These are phyloP conservation scores for Jacaranda mimosifolia DNA, from an alignment of 257 asterid species.

Conservation along the genomic window DNA sequence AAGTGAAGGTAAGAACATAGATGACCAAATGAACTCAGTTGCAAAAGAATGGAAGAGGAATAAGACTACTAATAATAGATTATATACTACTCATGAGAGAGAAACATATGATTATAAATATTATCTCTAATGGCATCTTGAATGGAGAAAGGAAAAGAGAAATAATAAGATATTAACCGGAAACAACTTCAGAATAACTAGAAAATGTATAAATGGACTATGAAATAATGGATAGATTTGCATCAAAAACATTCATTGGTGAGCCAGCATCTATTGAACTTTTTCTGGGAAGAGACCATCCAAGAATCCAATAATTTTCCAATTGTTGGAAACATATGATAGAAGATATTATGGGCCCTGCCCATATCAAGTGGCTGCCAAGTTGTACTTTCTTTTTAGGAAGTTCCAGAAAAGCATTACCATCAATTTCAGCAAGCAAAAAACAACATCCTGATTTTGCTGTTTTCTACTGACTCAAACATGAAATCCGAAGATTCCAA, in stretches of 20 bases:
- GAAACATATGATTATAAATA: neutral
- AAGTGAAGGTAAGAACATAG: neutral
- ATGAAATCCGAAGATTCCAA: neutral
- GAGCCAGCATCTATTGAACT: conserved; percentile 1
- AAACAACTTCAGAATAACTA: neutral
- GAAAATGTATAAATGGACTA: neutral
- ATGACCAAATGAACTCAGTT: neutral
- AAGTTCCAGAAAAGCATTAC: neutral
- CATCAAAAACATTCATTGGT: neutral
- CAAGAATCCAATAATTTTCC: conserved; percentile 20
- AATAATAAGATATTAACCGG: neutral
- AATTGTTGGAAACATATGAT: conserved; percentile 9
- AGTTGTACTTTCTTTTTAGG: conserved; percentile 1
- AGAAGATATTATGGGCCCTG: conserved; percentile 3
- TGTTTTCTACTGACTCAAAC: neutral
- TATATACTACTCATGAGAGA: neutral
- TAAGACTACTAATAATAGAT: neutral
- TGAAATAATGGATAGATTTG: neutral
- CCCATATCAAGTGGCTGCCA: neutral
- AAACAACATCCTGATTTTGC: neutral
- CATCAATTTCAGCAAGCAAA: conserved; percentile 6
- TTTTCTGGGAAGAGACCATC: neutral
- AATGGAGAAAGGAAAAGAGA: neutral
- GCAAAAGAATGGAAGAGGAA: neutral
- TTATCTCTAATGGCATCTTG: neutral